Base-by-base conservation (phyloP, 352 stramenopile genomes). In the Blastocystis sp. region DNA sequence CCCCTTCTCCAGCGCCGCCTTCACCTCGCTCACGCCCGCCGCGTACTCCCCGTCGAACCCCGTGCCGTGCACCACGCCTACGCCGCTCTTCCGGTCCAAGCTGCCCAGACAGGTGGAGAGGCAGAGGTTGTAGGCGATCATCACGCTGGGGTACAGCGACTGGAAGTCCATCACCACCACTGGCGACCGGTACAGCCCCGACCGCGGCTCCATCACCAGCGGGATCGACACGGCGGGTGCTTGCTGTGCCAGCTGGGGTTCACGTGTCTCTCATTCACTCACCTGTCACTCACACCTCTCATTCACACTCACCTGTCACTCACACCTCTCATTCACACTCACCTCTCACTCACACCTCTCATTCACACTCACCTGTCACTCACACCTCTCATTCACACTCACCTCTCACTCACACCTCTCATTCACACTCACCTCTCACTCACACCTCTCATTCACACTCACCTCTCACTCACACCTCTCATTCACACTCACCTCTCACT, bases 121-220 rank as follows among this genome's bases (percentile, higher is more conserved):
- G 91, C 97, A 99, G 3, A 99, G 90, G 91, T 99, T 99, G 90
- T 99, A 98, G 28, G 94, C 97, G 89, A 99, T 99, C 7, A 99
- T 94, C 57, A 99, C 95, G 1, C 96, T 99, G 17, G 97, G 97
- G 91, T 99, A 99, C 28, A 99, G 92, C n/a, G 96, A 98, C 89
- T 96, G 97, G 88, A 99, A 99, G 89, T 99, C 97, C 64, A 98
- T 94, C 21, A 99, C 97, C 42, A 98, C 93, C 38, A 99, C 94
- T 10, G 97, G 97, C 48, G 98, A 95, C 3, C 93, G 91, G 90
- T 99, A 98, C 89, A 98, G 97, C 61, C 92, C 93, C 19, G 94
- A 98, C 54, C 96, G 89, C 0, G 97, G 97, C 89, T 99, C 97
- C 90, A 98, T 95, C 0, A 97, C 94, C 7, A 98, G 89, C 34